Base-by-base conservation (phyloP, 257 asterid species). In the Rubia yunnanensis region DNA sequence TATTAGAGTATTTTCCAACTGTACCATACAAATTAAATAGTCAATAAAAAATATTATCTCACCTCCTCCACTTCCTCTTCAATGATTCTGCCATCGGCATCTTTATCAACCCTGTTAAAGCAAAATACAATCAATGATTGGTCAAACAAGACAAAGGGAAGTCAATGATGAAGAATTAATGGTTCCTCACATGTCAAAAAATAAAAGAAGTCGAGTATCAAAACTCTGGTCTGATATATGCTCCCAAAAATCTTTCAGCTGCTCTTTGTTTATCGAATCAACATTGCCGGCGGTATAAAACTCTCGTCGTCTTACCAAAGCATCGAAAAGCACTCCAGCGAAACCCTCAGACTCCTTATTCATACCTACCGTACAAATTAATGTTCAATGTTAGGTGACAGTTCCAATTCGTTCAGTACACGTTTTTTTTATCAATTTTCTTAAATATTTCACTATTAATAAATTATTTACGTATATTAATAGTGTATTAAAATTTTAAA, bases 21-120 rank as follows among this genome's bases (percentile, higher is more conserved):
- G 54, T 0, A 5, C 20, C 23, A 20, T 0, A 53, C 13, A 53
- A 22, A 53, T 23, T 1, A 53, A 23, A 1, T 23, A 53, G 30
- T 1, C 15, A 53, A 23, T 7, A 50, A 5, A 50, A 20, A 50
- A n/a, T 18, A 1, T 20, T 7, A 3, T 32, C n/a, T n/a, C 69
- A 92, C 99, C 96, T 92, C 99, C 64, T 78, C 78, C 70, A 92
- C 97, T 86, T 92, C 99, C 13, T 83, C 97, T 73, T 88, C 96
- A 8, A 85, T 79, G 56, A 91, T 81, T 70, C 89, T 80, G 18
- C 96, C 96, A 72, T 91, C 91, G 0, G 92, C 91, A 72, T 91
- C 95, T 80, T 91, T 91, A 77, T 91, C 97, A 68, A 91, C 97
- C 97, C 97, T 91, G 85, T 59, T 8, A 22, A 50, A 20, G 17